Evolutionary conservation across 2,329 filamentous ascomycete genomes (phyloP), one percentile per base, ranked within the genome.

Genomic region (Madurella mycetomatis): DNA sequence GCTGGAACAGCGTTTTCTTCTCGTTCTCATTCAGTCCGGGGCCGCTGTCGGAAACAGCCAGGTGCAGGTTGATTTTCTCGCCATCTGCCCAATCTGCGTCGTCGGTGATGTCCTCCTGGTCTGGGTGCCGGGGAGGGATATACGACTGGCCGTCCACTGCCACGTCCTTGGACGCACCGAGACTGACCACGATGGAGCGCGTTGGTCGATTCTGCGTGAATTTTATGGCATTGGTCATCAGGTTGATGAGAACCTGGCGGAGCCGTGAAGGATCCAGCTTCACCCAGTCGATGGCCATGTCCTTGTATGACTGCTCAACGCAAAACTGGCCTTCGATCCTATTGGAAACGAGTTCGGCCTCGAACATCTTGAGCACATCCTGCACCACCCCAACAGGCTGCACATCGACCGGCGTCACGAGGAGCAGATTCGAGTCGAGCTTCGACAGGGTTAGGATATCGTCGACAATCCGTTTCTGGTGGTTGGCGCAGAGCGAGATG

Each of bases 401-500:
- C 2, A 85, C 81, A 17, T 84, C 82, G 11, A 85, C 81, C 0
- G 88, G 88, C 1, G 85, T 85, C 2, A 92, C 84, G 1, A 86
- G 78, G 7, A 92, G 72, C 68, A 91, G 81, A 32, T 85, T 84
- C 2, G 86, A 88, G 63, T 92, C 87, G 18, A 92, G 78, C 64
- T 92, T 89, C 2, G 84, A 87, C 52, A 88, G 76, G 1, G 84
- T 88, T 25, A 89, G 70, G 11, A 89, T 84, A 64, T 89, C 86
- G 60, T 89, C 85, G 15, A 89, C 83, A 40, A 90, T 88, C 7
- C 84, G 76, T 69, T 91, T 91, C 68, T 92, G 86, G 70, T 90
- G 89, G 65, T 84, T 88, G 49, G 87, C 86, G 68, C 89, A 94
- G 13, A 92, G 76, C 18, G 85, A 84, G 65, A 92, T 92, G 1